phyloP scores from a whole-genome alignment of 139 green algal species.

The Volvox reticuliferus region DNA sequence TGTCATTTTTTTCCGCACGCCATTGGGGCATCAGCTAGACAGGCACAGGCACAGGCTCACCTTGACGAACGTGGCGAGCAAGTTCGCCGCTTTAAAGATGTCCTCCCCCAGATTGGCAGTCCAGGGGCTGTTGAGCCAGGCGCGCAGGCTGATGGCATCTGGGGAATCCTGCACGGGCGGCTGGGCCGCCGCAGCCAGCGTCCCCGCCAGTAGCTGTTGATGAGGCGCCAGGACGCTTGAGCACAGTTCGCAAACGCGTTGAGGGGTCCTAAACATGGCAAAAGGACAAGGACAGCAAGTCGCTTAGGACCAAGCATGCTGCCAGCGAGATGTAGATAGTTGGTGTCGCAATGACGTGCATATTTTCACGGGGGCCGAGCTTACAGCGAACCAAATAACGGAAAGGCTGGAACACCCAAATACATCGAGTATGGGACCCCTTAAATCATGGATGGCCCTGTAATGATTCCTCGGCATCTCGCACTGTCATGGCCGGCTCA shows the following conservation, averaged over 20 bases:
- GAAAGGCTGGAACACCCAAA: too few relatives aligned
- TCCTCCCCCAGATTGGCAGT: constrained; percentile 65
- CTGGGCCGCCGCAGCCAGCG: constrained; percentile 61
- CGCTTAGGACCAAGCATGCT: not conserved
- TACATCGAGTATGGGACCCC: too few relatives aligned
- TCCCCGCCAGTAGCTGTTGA: constrained; percentile 78
- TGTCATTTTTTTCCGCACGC: too few relatives aligned
- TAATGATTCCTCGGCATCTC: too few relatives aligned
- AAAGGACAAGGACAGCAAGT: not conserved
- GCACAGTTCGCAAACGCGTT: constrained; percentile 81
- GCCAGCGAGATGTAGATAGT: too few relatives aligned
- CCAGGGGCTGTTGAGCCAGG: constrained; percentile 81
- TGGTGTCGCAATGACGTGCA: too few relatives aligned
- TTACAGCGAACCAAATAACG: too few relatives aligned
- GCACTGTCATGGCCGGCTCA: constrained; percentile 17
- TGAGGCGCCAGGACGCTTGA: constrained; percentile 72
- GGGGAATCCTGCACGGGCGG: constrained; percentile 66
- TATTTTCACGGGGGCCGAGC: too few relatives aligned
- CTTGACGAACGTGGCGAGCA: constrained; percentile 66
- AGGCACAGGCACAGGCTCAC: constrained; percentile 28
- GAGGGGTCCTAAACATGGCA: constrained; percentile 66
- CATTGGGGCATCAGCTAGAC: too few relatives aligned
- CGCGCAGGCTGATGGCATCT: constrained; percentile 76
- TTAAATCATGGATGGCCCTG: too few relatives aligned
- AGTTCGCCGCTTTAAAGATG: constrained; percentile 76